Evolutionary conservation across 306 rosid species (phyloP), one percentile per base, ranked within the genome.

Genomic region (Psophocarpus tetragonolobus): DNA sequence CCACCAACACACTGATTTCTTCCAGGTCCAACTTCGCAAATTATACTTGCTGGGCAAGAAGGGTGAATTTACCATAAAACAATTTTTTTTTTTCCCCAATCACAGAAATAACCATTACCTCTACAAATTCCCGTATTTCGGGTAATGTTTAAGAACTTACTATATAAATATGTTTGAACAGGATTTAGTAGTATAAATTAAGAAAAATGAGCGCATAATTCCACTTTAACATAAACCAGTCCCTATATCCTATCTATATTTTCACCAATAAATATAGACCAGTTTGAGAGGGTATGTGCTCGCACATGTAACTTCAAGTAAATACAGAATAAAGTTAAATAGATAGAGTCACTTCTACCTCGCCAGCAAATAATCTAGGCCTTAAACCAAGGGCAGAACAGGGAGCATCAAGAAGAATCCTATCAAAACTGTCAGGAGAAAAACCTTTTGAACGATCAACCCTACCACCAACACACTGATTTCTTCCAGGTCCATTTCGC

Each of bases 381-480:
- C 97, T 91, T 87, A 92, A 88, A 79, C 97, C 98, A 75, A 95
- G 91, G 78, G 98, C 98, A 70, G 98, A 95, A 82, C 98, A 95
- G 14, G 97, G 97, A 84, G 95, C 98, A 81, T 95, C 98, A 57
- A 89, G 97, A 89, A 95, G 98, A 56, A 95, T 97, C 74, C 96
- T 92, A 72, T 95, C 98, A 88, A 92, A 95, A 85, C 97, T 95
- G 83, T 85, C 73, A 53, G 97, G 92, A 48, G 88, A 45, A 85
- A 95, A 95, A 76, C 98, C 98, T 80, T 89, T 91, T 32, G 97
- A 88, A 21, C 85, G 87, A 77, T 89, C 92, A 42, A 81, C 97
- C 85, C 87, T 87, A 61, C 91, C 95, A 81, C 97, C 97, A 6
- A 50, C 36, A 63, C 80, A 12, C 74, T 92, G 97, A 88, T 89